Base-by-base conservation (phyloP, 1,284 basidiomycete species). In the Rugosomyces carneus region DNA sequence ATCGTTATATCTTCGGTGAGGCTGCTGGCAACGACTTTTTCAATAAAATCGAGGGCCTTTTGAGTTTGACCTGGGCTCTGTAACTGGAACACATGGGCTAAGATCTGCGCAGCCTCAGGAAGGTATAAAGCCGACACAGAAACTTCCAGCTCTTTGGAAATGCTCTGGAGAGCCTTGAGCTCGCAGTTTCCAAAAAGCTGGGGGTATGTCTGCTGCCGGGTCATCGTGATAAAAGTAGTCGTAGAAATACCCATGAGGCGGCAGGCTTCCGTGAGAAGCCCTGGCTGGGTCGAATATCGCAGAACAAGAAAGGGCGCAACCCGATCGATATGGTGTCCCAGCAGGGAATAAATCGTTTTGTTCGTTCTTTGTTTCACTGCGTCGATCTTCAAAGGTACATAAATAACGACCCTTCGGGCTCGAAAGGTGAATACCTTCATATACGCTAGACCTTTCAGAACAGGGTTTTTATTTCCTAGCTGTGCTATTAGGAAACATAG, bases 81-180 rank as follows among this genome's bases (percentile, higher is more conserved):
- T 9, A 84, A 66, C 45, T 87, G 73, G 59, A 90, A 88, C 0
- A 87, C 70, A 51, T 84, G 72, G 1, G 89, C 80, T 5, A 95
- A 71, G 32, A 93, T 80, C n/a, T 74, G 63, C 24, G 80, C 71
- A 0, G 76, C 72, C 47, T 81, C 68, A 20, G 81, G 73, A 23
- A 89, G 53, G 43, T 93, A 74, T 26, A 93, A 63, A 1, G 68
- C 57, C 0, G 80, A 78, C 3, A 79, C 56, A 35, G 67, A 71
- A 32, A 62, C 64, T 16, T 65, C 66, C 5, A 81, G 56, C 45
- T 77, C 70, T 40, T 60, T 65, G 5, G 72, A 59, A 23, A 76
- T 63, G 48, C 65, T 55, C 51, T 74, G 64, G 53, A 79, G 58
- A 47, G 77, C 62, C 31, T 66, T 69, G 1, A 75, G 60, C 40